These are phyloP conservation scores for Phytophthora agathidicida DNA, from an alignment of 352 stramenopile genomes.

Conservation along the genomic window DNA sequence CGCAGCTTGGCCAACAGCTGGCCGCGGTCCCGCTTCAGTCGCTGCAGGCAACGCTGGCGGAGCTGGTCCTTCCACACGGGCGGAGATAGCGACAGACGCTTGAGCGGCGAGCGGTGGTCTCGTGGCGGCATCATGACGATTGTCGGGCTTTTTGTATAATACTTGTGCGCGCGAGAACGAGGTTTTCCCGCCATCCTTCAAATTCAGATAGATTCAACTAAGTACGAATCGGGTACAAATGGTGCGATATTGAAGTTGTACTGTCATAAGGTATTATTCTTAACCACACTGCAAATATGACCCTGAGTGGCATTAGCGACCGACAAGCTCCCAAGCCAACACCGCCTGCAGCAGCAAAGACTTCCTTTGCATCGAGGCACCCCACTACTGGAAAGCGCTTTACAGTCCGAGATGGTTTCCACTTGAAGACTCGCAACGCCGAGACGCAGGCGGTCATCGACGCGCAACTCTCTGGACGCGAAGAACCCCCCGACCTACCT, in stretches of 20 bases:
- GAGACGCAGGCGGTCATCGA: conserved; percentile 52
- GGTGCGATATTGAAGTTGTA: too few species aligned
- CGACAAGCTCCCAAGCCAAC: background rate
- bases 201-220: too few species aligned
- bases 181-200: too few species aligned
- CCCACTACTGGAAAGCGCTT: conserved; percentile 45
- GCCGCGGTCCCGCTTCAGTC: conserved; percentile 63
- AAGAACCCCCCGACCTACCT: background rate
- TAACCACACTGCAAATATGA: too few species aligned
- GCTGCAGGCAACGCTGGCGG: conserved; percentile 72
- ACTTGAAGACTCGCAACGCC: conserved; percentile 65
- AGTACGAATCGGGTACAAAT: too few species aligned
- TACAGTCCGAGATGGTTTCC: conserved; percentile 73
- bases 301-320: background rate
- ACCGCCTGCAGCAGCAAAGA: background rate
- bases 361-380: background rate
- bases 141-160: too few species aligned
- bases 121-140: conserved; percentile 1
- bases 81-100: conserved; percentile 63
- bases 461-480: conserved; percentile 25
- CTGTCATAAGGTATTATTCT: too few species aligned
- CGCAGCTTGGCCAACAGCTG: conserved; percentile 70
- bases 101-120: conserved; percentile 16
- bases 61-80: conserved; percentile 80
- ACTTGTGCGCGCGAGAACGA: too few species aligned